Percentiles rank a stretch among this genome's conserved stretches.
These are phyloP conservation scores for Paramyrothecium sp. DNA, from an alignment of 2,329 filamentous ascomycete species.

Conservation along the genomic window DNA sequence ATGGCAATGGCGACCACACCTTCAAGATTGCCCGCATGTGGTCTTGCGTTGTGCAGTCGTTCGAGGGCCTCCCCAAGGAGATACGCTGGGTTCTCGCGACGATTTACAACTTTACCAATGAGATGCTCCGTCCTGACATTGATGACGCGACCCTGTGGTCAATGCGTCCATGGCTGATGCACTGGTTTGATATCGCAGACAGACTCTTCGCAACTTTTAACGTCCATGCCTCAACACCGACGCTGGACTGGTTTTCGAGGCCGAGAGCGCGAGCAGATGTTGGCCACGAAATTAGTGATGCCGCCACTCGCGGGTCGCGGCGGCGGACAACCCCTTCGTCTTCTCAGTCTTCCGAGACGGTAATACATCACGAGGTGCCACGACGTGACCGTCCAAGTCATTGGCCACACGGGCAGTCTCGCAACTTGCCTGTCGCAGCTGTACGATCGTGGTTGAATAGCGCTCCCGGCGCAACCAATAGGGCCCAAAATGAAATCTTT, in stretches of 20 bases:
- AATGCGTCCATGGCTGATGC: constrained; percentile 25
- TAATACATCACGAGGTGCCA: not conserved
- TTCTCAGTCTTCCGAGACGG: not conserved
- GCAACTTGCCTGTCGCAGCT: not conserved
- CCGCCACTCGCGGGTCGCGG: not conserved
- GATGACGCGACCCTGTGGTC: constrained; percentile 15
- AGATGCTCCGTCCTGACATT: constrained; percentile 18
- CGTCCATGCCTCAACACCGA: constrained; percentile 13
- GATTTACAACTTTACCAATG: constrained; percentile 27
- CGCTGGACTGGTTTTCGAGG: constrained; percentile 22
- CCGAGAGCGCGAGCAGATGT: constrained; percentile 2
- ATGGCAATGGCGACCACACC: constrained; percentile 17
- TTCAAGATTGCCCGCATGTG: constrained; percentile 27
- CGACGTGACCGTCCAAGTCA: not conserved
- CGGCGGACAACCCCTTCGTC: not conserved
- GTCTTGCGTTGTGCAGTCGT: constrained; percentile 26
- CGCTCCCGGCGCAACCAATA: not conserved
- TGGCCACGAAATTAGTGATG: not conserved
- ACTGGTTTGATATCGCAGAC: constrained; percentile 24
- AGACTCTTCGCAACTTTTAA: constrained; percentile 15
- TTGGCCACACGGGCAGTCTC: not conserved
- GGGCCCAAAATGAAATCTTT: not conserved
- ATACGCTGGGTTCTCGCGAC: constrained; percentile 28
- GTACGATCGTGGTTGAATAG: not conserved
- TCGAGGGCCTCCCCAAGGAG: constrained; percentile 18